Base-by-base conservation (phyloP, 768 basidiomycete species). In the Termitomyces sp. region DNA sequence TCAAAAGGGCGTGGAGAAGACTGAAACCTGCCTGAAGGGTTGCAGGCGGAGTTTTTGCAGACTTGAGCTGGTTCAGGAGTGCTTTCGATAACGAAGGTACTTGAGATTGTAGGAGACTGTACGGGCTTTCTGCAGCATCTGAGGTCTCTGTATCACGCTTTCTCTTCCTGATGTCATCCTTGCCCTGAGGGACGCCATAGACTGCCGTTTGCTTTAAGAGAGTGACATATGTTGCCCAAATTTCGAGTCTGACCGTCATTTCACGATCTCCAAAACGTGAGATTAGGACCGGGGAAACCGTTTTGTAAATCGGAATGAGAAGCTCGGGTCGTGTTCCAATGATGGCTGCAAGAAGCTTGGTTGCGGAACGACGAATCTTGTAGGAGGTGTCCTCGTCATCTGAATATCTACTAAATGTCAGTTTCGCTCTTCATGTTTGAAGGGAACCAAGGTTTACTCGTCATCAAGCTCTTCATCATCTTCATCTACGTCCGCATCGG, bases 301-400 rank as follows among this genome's bases (percentile, higher is more conserved):
- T 82, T 65, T 84, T 88, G 76, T 93, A 97, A 52, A 96, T 79
- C 2, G 85, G 75, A 14, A 78, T 72, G 22, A 98, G 79, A 2
- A 94, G 79, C 67, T 98, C 97, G 1, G 94, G 92, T 26, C 94
- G 90, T 1, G 96, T 98, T 13, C 83, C 85, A 57, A 98, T 87
- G 49, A 97, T 76, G 6, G 91, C 89, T 30, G 87, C 76, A 16
- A 98, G 79, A 3, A 98, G 77, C 69, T 98, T 98, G 18, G 94
- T 93, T 7, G 97, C 88, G 7, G 92, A 88, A 46, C 97, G 86
- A 62, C 97, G 88, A 57, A 97, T 92, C 72, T 98, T 98, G 82
- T 97, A 98, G 0, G 96, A 98, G 11, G 90, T 92, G 67, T 99
- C 97, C 70, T 98, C 97, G 57, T 99, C 97, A 64, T 99, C 97